Evolutionary conservation across 257 asterid genomes (phyloP).

Genomic region (Fraxinus cuspidata): DNA sequence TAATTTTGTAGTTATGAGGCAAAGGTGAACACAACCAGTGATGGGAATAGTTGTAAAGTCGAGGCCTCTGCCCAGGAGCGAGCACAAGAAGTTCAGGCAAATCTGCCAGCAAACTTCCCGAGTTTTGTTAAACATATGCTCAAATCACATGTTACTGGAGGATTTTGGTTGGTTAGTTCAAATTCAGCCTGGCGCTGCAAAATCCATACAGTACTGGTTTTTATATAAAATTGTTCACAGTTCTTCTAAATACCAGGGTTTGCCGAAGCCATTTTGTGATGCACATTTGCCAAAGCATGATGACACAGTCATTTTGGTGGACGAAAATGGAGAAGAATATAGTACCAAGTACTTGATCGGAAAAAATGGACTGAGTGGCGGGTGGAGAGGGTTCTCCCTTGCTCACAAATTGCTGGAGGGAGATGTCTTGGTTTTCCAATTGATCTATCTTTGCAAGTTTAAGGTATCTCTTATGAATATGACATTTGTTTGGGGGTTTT

Average conservation of each 20-base stretch:
- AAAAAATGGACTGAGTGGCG: constrained; percentile 57
- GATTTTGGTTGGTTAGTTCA: constrained; percentile 63
- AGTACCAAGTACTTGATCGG: constrained; percentile 41
- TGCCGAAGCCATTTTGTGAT: constrained; percentile 52
- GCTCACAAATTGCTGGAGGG: constrained; percentile 65
- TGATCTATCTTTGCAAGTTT: constrained; percentile 53
- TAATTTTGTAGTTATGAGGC: constrained; percentile 31
- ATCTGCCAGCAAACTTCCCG: constrained; percentile 39
- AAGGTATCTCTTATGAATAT: constrained; percentile 41
- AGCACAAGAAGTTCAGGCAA: constrained; percentile 47
- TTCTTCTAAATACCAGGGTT: constrained; percentile 38
- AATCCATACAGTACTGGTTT: neutral
- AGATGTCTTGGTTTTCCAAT: constrained; percentile 64
- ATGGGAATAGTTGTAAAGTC: constrained; percentile 21
- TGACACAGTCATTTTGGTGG: constrained; percentile 48
- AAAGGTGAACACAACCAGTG: constrained; percentile 17
- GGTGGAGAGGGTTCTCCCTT: constrained; percentile 73
- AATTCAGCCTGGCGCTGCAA: constrained; percentile 1
- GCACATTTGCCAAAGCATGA: constrained; percentile 60
- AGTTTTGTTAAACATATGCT: constrained; percentile 54
- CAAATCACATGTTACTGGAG: constrained; percentile 57
- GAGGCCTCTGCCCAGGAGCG: constrained; percentile 34
- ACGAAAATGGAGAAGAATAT: constrained; percentile 45
- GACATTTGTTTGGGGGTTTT: neutral
- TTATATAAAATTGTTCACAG: neutral